Evolutionary conservation across 73 alveolate species (phyloP).

Genomic region (Stentor roeselii): DNA sequence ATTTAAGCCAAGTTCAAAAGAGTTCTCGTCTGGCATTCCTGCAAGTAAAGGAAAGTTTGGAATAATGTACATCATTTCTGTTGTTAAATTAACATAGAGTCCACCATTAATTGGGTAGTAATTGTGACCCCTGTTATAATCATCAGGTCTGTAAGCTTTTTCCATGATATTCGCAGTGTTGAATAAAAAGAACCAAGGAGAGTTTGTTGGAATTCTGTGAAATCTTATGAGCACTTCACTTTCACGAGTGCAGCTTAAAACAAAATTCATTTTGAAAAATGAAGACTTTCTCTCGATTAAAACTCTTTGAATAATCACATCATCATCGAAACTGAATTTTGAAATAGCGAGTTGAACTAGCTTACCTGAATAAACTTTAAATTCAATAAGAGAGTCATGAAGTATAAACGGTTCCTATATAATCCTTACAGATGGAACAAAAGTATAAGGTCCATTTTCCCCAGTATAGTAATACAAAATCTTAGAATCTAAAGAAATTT

Average conservation of each 20-base stretch:
- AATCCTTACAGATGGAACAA: background rate
- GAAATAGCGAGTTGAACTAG: background rate
- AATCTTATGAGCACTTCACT: background rate
- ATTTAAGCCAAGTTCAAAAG: conserved; percentile 4
- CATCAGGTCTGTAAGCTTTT: background rate
- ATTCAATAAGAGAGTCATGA: background rate
- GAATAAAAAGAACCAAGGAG: background rate
- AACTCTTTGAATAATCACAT: background rate
- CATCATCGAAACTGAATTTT: background rate
- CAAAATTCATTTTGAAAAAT: background rate
- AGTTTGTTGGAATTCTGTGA: background rate
- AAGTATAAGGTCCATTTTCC: background rate
- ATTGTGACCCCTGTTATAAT: background rate
- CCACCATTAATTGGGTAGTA: conserved; percentile 18
- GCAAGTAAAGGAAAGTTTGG: background rate
- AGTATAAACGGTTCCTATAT: background rate
- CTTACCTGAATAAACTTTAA: background rate
- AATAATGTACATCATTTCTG: background rate
- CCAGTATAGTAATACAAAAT: background rate
- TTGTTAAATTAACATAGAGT: background rate
- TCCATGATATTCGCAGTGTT: background rate
- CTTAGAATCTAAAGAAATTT: background rate
- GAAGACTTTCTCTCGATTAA: background rate
- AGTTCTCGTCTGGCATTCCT: conserved; percentile 17
- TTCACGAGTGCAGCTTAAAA: background rate